Evolutionary conservation across 345 rosid genomes (phyloP).

Genomic region (Fremontodendron californicum): DNA sequence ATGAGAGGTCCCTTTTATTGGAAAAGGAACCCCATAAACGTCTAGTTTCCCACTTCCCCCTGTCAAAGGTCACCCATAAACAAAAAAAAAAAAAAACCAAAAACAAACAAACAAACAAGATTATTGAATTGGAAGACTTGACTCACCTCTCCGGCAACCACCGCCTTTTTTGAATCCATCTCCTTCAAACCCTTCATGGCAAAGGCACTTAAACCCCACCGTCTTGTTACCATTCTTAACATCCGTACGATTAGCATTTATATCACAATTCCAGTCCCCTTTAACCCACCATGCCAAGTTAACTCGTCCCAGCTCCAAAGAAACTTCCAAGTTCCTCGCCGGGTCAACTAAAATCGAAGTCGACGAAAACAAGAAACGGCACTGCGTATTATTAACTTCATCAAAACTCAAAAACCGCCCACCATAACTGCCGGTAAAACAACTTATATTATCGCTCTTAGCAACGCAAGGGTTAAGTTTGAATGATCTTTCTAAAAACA

Average conservation of each 20-base stretch:
- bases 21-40: background rate
- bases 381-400: conserved; percentile 21
- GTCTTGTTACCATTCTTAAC: conserved; percentile 19
- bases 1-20: background rate
- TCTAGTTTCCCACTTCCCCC: background rate
- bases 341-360: conserved; percentile 29
- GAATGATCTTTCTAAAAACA: conserved; percentile 23
- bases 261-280: conserved; percentile 37
- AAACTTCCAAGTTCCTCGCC: conserved; percentile 14
- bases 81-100: background rate
- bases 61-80: background rate
- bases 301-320: conserved; percentile 46
- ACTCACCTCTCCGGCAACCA: conserved; percentile 74
- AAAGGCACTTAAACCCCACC: conserved; percentile 46
- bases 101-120: too few relatives aligned
- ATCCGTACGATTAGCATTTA: conserved; percentile 15
- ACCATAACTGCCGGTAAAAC: conserved; percentile 28
- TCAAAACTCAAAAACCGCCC: conserved; percentile 24
- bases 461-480: conserved; percentile 17
- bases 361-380: conserved; percentile 49
- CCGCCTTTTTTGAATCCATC: conserved; percentile 49
- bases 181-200: conserved; percentile 45
- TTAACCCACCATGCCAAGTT: conserved; percentile 74
- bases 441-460: conserved; percentile 32
- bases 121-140: conserved; percentile 10